Evolutionary conservation across 75 land plant species (phyloP).

Genomic region (Picea sitchensis): DNA sequence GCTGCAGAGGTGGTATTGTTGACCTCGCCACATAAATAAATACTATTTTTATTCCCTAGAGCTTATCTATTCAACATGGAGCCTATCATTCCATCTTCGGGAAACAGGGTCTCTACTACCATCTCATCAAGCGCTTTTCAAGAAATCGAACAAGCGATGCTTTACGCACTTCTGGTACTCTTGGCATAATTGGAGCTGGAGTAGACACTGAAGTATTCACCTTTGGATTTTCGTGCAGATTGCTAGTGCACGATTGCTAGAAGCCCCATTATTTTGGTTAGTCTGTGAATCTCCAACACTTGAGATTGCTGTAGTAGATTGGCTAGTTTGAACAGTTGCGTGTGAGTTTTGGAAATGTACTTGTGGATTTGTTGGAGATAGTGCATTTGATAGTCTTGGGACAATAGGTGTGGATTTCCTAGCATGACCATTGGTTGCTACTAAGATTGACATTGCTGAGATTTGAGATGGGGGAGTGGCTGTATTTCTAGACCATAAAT

Average conservation of each 20-base stretch:
- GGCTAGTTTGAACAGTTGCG: background rate
- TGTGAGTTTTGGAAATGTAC: background rate
- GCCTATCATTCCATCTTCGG: no score
- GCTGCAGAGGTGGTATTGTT: no score
- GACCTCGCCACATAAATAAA: no score
- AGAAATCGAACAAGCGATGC: constrained; percentile 61
- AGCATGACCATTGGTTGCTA: background rate
- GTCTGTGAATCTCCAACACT: background rate
- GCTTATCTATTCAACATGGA: no score
- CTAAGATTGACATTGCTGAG: constrained; percentile 4
- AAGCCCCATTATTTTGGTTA: background rate
- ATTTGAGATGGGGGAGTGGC: constrained; percentile 10
- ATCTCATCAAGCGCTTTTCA: constrained; percentile 34
- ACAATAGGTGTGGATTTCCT: background rate
- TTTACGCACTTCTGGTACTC: constrained; percentile 51
- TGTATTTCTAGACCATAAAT: constrained; percentile 8
- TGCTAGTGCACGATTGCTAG: background rate
- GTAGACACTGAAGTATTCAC: constrained; percentile 8
- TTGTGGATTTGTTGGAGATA: background rate
- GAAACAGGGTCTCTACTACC: no score
- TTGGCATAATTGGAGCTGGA: constrained; percentile 18
- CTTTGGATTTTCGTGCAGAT: background rate
- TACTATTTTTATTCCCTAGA: constrained; percentile 6
- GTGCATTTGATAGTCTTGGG: no score
- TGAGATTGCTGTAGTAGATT: background rate